These are phyloP conservation scores for Neckera pumila DNA, from an alignment of 225 moss, liverwort and hornwort genomes.

Conservation along the genomic window DNA sequence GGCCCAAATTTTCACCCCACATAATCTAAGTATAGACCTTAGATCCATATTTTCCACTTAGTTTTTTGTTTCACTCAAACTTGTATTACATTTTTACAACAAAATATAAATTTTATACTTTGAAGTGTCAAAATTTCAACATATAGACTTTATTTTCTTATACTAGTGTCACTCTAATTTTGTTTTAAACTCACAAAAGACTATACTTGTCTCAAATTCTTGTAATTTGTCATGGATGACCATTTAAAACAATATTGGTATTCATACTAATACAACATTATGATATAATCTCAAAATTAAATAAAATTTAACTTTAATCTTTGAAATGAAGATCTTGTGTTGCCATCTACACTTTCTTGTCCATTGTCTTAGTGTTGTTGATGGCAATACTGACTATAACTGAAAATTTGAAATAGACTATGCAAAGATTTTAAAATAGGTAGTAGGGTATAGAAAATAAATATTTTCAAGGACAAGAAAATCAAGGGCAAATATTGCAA, in stretches of 20 bases:
- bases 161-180: neutral
- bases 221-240: too few species aligned
- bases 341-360: too few species aligned
- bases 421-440: too few species aligned
- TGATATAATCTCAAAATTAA: too few species aligned
- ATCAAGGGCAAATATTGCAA: too few species aligned
- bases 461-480: too few species aligned
- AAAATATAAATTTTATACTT: neutral
- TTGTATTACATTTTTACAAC: neutral
- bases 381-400: too few species aligned
- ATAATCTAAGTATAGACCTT: neutral
- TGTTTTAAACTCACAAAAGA: neutral
- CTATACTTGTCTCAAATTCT: neutral
- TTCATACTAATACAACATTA: too few species aligned
- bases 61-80: neutral
- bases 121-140: neutral
- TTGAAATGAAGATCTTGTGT: accelerated
- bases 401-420: too few species aligned
- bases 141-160: neutral
- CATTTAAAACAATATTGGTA: too few species aligned
- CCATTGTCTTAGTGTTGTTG: too few species aligned
- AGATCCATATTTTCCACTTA: neutral
- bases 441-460: accelerated
- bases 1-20: neutral
- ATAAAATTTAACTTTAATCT: too few species aligned